These are phyloP conservation scores for Aspergillaceae sp. DNA, from an alignment of 2,329 filamentous ascomycete species.

Conservation along the genomic window DNA sequence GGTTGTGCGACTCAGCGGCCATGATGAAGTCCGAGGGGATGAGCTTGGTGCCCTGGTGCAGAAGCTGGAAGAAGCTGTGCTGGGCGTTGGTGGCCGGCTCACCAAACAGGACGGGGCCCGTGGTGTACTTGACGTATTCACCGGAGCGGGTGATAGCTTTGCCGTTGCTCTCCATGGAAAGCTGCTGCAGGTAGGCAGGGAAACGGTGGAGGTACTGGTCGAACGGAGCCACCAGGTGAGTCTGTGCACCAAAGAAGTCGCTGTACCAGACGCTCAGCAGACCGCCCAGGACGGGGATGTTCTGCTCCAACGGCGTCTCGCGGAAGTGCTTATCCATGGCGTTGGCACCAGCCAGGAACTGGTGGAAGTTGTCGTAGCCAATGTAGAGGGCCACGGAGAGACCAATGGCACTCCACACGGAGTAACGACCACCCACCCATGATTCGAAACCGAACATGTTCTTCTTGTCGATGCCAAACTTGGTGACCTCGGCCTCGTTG, in stretches of 20 bases:
- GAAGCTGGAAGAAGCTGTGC: conserved; percentile 99
- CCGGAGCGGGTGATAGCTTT: conserved; percentile 89
- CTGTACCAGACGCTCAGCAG: conserved; percentile 97
- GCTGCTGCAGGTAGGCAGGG: conserved; percentile 96
- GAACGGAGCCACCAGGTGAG: conserved; percentile 93
- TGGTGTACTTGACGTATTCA: conserved; percentile 91
- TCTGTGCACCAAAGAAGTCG: conserved; percentile 97
- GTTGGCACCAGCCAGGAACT: conserved; percentile 89
- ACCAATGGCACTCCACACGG: conserved; percentile 97
- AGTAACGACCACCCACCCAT: conserved; percentile 98
- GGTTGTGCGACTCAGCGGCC: conserved; percentile 94
- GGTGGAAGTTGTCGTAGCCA: conserved; percentile 93
- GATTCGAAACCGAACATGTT: conserved; percentile 99
- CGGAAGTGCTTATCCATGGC: conserved; percentile 99
- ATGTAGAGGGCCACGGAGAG: conserved; percentile 91
- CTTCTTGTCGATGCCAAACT: conserved; percentile 96
- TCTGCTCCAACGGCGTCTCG: conserved; percentile 80
- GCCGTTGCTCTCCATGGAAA: conserved; percentile 99
- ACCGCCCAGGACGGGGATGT: conserved; percentile 87
- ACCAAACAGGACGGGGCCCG: conserved; percentile 89
- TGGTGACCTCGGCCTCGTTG: conserved; percentile 89
- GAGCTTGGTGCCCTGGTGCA: conserved; percentile 98
- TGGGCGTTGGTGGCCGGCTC: conserved; percentile 98
- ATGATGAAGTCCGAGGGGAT: conserved; percentile 98
- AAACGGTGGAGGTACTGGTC: conserved; percentile 99